Conservation (phyloP, 129 eudicot genomes). For the Ambrosia trifida region DNA sequence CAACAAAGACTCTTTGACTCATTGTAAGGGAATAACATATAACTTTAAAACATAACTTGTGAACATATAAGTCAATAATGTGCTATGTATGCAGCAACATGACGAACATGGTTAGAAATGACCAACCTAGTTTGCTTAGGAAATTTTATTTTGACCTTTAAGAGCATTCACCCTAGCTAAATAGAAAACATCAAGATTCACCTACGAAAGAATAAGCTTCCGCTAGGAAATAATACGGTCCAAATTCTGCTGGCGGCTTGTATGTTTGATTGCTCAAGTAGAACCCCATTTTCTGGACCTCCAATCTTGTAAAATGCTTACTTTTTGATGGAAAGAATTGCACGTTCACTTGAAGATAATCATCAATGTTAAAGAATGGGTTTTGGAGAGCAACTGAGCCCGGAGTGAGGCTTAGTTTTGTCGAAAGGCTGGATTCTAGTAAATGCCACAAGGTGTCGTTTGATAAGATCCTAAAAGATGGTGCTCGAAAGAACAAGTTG, state of each 20-base stretch:
- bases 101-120: too few species aligned
- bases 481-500: constrained; percentile 74
- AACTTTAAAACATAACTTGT: too few species aligned
- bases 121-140: too few species aligned
- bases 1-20: too few species aligned
- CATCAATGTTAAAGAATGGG: constrained; percentile 61
- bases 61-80: too few species aligned
- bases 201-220: constrained; percentile 69
- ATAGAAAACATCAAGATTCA: constrained; percentile 23
- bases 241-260: constrained; percentile 83
- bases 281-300: constrained; percentile 77
- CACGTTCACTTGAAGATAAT: constrained; percentile 75
- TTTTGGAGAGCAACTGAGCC: constrained; percentile 80
- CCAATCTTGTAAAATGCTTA: constrained; percentile 62
- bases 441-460: constrained; percentile 63
- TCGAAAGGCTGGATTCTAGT: constrained; percentile 81
- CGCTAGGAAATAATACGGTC: constrained; percentile 89
- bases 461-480: constrained; percentile 65
- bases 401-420: constrained; percentile 60
- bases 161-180: too few species aligned
- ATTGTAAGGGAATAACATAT: too few species aligned
- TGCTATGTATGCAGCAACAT: too few species aligned
- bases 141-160: too few species aligned
- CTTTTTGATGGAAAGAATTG: constrained; percentile 65
- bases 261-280: constrained; percentile 76